A percentile compares a stretch with the other conserved stretches of the same genome.
Conservation (phyloP, 345 rosid genomes). For the Populus deltoides region DNA sequence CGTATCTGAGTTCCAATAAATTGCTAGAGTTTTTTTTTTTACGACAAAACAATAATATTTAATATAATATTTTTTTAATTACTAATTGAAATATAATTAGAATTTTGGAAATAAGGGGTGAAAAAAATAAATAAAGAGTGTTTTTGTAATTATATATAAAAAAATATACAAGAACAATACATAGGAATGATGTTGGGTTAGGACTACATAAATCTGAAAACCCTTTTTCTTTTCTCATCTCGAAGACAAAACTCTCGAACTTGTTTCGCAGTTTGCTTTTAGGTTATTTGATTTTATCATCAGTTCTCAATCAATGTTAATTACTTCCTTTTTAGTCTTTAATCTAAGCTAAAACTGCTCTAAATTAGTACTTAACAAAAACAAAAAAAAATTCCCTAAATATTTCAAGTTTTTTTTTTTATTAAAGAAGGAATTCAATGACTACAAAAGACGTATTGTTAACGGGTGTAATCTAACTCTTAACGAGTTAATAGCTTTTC, state of each 20-base stretch:
- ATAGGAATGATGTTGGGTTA: too few species aligned
- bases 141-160: too few species aligned
- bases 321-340: not conserved
- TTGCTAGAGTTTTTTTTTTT: too few species aligned
- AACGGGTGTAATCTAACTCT: too few species aligned
- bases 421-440: constrained; percentile 54
- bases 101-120: too few species aligned
- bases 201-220: not conserved
- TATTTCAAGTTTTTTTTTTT: not conserved
- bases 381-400: not conserved
- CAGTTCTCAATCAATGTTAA: not conserved
- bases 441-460: not conserved
- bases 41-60: too few species aligned
- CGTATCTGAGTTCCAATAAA: too few species aligned
- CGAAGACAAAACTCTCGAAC: not conserved
- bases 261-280: not conserved
- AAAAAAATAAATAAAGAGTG: too few species aligned
- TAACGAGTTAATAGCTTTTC: too few species aligned
- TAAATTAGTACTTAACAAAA: not conserved
- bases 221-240: not conserved
- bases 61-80: too few species aligned
- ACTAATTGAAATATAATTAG: too few species aligned
- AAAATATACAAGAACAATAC: too few species aligned
- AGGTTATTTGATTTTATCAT: not conserved
- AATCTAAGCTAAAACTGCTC: not conserved